Conservation (phyloP, 2,329 filamentous ascomycete genomes). For the Fusarium coicis region DNA sequence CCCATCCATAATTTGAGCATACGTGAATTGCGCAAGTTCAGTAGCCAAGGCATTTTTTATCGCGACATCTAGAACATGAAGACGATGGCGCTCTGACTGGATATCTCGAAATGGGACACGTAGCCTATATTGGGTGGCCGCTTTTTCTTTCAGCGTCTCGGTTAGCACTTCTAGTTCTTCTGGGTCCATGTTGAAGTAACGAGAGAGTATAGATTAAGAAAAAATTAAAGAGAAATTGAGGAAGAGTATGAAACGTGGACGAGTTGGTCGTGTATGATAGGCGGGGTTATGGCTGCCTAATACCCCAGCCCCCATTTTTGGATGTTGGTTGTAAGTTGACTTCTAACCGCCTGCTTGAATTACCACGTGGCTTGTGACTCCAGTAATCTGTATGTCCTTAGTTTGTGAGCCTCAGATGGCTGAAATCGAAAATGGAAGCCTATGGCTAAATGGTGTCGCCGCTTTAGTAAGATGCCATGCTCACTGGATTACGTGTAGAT, state of each 20-base stretch:
- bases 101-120: background rate
- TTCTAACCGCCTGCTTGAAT: too few relatives aligned
- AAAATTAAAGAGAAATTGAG: background rate
- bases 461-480: background rate
- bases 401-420: background rate
- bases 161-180: background rate
- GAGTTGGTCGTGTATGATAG: background rate
- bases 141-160: background rate
- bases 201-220: too few relatives aligned
- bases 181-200: background rate
- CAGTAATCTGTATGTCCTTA: background rate
- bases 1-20: background rate
- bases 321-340: too few relatives aligned
- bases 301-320: too few relatives aligned
- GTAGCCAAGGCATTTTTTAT: background rate
- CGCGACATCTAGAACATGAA: background rate
- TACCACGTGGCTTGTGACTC: background rate
- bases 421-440: background rate
- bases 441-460: background rate
- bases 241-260: background rate
- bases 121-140: background rate
- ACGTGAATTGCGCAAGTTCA: background rate
- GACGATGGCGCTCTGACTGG: background rate
- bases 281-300: background rate
- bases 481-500: background rate